phyloP scores from a whole-genome alignment of 208 protist genomes.

The Sergeia podlipaevii region DNA sequence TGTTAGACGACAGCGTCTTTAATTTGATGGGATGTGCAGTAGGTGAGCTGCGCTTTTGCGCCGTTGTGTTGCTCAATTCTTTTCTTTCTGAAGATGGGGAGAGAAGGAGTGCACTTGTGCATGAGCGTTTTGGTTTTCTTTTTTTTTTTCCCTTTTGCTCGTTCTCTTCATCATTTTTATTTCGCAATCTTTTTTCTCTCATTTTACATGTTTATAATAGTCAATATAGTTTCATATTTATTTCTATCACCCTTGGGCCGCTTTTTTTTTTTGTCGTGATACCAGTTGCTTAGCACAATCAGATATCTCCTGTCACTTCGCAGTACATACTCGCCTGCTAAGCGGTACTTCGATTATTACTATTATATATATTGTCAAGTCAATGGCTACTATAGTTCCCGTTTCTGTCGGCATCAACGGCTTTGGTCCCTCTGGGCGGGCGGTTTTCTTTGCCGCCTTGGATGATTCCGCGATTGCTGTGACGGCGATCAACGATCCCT shows the following conservation, averaged over 20 bases:
- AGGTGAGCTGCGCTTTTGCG: no score
- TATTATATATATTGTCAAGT: neutral
- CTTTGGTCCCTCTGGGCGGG: conserved; percentile 94
- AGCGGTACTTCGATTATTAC: no score
- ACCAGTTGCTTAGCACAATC: no score
- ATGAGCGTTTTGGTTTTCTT: no score
- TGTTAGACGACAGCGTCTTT: no score
- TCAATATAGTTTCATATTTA: conserved; percentile 1
- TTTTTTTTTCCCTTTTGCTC: neutral
- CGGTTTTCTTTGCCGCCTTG: conserved; percentile 88
- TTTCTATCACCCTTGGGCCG: conserved; percentile 11
- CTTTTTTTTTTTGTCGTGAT: conserved; percentile 5
- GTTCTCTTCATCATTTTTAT: neutral
- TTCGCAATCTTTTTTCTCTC: conserved; percentile 6
- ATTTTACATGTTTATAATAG: neutral
- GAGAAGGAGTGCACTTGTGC: no score
- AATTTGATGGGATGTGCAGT: no score
- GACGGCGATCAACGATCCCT: conserved; percentile 95
- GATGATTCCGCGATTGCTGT: conserved; percentile 63
- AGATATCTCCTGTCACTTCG: no score
- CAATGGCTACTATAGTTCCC: conserved; percentile 2
- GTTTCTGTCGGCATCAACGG: conserved; percentile 93
- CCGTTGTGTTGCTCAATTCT: no score
- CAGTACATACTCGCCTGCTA: no score
- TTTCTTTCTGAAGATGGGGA: no score